Base-by-base conservation (phyloP, 75 land plant genomes). In the Selaginella tamariscina region DNA sequence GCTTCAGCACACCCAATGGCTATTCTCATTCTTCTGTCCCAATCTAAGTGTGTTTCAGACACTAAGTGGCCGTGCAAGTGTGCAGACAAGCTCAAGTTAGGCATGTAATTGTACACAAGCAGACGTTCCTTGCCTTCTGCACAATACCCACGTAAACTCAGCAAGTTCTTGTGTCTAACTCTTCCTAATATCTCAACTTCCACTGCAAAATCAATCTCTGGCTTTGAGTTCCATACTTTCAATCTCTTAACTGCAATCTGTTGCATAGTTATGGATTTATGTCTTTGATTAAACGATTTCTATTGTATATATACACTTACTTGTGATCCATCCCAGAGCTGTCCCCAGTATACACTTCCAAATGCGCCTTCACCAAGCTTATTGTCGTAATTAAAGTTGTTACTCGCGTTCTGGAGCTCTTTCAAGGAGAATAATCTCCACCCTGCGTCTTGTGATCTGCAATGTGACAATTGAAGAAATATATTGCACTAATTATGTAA, bases 291-390 rank as follows among this genome's bases (percentile, higher is more conserved):
- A 15, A 39, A 39, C 49, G 5, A 5, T 39, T 39, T 15, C 15
- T 39, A 5, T 39, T 39, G 5, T 39, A 5, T 39, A 5, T 39
- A n/a, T 9, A n/a, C 11, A 23, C 62, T 23, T 59, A 59, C 62
- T 26, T 59, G 62, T 9, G 62, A 59, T 23, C 62, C 62, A 59
- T 59, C 62, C 62, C 62, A 59, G 26, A 59, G 62, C 21, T 59
- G 62, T 59, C 62, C 62, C 62, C 62, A 59, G 23, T 59, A 59
- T n/a, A 59, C 62, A n/a, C 62, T 59, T 8, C 62, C 62, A 59
- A 59, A 59, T 8, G 18, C 21, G 2, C 62, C 62, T 21, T 59
- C 62, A 2, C 62, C 62, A n/a, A 59, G 62, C 21, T 59, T 59
- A n/a, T 59, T 59, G 26, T 59, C 62, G 26, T 59, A 59, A 27